phyloP scores from a whole-genome alignment of 495 filamentous ascomycete genomes.

The Hypoxylon trugodes region DNA sequence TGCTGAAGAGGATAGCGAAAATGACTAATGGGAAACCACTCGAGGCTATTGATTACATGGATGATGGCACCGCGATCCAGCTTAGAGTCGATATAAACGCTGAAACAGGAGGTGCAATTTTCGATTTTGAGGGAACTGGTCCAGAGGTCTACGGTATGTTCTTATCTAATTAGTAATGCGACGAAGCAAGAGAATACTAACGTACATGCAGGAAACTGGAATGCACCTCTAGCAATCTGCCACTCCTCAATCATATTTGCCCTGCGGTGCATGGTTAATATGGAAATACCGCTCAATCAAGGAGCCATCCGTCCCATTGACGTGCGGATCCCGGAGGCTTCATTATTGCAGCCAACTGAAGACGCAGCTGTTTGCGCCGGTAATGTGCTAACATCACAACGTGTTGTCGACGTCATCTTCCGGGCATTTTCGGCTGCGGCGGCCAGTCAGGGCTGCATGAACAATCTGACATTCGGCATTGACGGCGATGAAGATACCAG shows the following conservation, averaged over 20 bases:
- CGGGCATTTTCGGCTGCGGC: conserved; percentile 41
- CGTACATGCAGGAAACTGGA: too few species aligned
- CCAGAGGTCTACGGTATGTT: conserved; percentile 73
- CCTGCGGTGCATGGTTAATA: conserved; percentile 36
- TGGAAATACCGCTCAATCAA: conserved; percentile 45
- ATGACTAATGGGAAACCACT: conserved; percentile 68
- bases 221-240: conserved; percentile 31
- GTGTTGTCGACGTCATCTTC: conserved; percentile 43
- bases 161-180: too few species aligned
- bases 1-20: conserved; percentile 67
- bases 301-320: conserved; percentile 39
- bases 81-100: conserved; percentile 75
- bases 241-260: conserved; percentile 42
- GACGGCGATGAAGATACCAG: conserved; percentile 68
- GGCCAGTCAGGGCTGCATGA: conserved; percentile 39
- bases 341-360: conserved; percentile 30
- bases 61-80: conserved; percentile 86
- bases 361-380: conserved; percentile 38
- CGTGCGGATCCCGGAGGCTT: conserved; percentile 31
- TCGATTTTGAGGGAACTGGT: conserved; percentile 80
- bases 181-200: too few species aligned
- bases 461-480: conserved; percentile 81
- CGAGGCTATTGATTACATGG: conserved; percentile 83
- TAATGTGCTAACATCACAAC: conserved; percentile 40
- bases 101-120: conserved; percentile 75